Percentiles rank a stretch among this genome's conserved stretches.
These are phyloP conservation scores for Pseudogymnoascus sp. DNA, from an alignment of 2,329 filamentous ascomycete genomes.

Conservation along the genomic window DNA sequence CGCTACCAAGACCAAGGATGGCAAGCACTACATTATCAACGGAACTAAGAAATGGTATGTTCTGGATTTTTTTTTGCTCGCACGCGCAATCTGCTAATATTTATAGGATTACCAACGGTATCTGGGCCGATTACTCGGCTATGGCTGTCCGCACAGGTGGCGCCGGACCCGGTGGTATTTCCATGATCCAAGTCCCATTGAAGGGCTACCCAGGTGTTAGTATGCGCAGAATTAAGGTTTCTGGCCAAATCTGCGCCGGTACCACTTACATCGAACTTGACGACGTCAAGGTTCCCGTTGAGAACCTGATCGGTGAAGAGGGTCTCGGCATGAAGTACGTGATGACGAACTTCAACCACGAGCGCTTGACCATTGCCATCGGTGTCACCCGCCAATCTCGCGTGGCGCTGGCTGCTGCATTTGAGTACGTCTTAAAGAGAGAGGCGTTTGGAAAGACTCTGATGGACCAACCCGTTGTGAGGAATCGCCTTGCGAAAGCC, in stretches of 20 bases:
- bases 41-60: conserved; percentile 66
- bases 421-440: conserved; percentile 56
- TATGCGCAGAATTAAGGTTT: conserved; percentile 60
- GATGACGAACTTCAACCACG: conserved; percentile 77
- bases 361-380: conserved; percentile 60
- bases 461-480: conserved; percentile 67
- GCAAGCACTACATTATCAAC: conserved; percentile 62
- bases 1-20: conserved; percentile 52
- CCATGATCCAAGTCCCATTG: conserved; percentile 62
- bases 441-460: conserved; percentile 62
- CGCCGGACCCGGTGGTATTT: conserved; percentile 55
- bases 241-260: conserved; percentile 56
- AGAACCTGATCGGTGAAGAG: conserved; percentile 63
- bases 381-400: conserved; percentile 54
- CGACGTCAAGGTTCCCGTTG: conserved; percentile 62
- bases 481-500: conserved; percentile 63
- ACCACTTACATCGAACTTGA: conserved; percentile 72
- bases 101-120: conserved; percentile 55
- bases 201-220: conserved; percentile 57
- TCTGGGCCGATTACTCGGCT: conserved; percentile 59
- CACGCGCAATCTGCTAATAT: background rate
- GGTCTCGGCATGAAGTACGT: conserved; percentile 66
- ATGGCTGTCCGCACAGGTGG: conserved; percentile 67
- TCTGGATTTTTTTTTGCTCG: background rate
- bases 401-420: conserved; percentile 51